Percentiles rank a stretch among this genome's conserved stretches.
Conservation (phyloP, 768 basidiomycete species). For the Boletus insuetus region DNA sequence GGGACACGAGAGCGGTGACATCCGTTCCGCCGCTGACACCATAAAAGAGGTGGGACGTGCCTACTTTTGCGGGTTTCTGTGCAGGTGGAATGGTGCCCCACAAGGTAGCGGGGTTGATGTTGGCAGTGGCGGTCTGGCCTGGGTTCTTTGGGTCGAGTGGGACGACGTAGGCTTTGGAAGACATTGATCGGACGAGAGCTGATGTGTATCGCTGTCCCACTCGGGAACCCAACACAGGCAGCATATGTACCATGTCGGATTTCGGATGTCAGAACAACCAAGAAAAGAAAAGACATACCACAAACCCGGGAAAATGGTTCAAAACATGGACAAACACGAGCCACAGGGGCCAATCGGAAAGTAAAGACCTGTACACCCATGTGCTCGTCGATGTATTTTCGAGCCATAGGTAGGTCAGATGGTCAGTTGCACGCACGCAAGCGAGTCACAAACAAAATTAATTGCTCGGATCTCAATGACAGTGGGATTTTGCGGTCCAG, state of each 20-base stretch:
- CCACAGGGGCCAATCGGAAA: neutral
- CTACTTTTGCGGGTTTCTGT: slow-evolving; percentile 55
- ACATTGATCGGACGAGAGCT: slow-evolving; percentile 40
- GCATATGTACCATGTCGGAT: slow-evolving; percentile 25
- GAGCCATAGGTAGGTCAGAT: neutral
- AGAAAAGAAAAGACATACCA: neutral
- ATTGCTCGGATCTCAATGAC: too few relatives aligned
- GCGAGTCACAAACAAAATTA: too few relatives aligned
- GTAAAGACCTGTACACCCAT: too few relatives aligned
- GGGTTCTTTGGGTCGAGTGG: slow-evolving; percentile 51
- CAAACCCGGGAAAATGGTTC: neutral
- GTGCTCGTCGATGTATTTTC: too few relatives aligned
- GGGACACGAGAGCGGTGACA: slow-evolving; percentile 54
- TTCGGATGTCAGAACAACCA: slow-evolving; percentile 15
- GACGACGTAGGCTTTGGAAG: slow-evolving; percentile 54
- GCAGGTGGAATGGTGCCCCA: slow-evolving; percentile 51
- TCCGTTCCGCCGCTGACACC: slow-evolving; percentile 41
- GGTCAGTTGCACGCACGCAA: neutral
- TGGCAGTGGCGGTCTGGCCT: slow-evolving; percentile 27
- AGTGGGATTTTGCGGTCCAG: too few relatives aligned
- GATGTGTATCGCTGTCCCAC: slow-evolving; percentile 20
- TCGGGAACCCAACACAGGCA: slow-evolving; percentile 17
- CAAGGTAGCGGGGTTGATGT: slow-evolving; percentile 46
- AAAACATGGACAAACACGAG: slow-evolving; percentile 11
- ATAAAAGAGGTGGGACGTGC: slow-evolving; percentile 65